phyloP scores from a whole-genome alignment of 2,329 filamentous ascomycete genomes.

The Camillea tinctor region DNA sequence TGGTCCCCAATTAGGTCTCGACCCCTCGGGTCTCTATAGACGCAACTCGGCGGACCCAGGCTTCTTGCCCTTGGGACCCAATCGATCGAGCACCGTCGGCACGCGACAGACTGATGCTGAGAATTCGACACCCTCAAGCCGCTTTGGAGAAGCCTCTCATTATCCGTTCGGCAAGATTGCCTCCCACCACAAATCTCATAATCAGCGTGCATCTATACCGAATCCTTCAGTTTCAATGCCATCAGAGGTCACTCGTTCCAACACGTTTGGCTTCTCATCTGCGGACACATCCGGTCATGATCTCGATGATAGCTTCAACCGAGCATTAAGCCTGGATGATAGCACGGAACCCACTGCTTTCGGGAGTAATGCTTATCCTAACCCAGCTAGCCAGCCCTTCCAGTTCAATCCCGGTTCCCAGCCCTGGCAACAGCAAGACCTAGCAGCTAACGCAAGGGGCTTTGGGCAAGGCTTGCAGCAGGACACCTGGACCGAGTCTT shows the following conservation, averaged over 20 bases:
- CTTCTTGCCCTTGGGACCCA: conserved; percentile 12
- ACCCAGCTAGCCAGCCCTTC: conserved; percentile 36
- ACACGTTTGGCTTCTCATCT: conserved; percentile 17
- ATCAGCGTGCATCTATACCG: conserved; percentile 24
- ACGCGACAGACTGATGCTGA: conserved; percentile 23
- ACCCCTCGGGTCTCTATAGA: conserved; percentile 17
- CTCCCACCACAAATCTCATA: conserved; percentile 13
- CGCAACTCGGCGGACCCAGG: conserved; percentile 29
- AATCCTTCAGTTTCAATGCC: conserved; percentile 15
- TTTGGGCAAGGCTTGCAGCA: conserved; percentile 28
- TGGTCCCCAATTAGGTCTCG: conserved; percentile 13
- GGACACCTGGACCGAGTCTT: conserved; percentile 34
- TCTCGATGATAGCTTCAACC: conserved; percentile 34
- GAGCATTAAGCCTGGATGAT: conserved; percentile 36
- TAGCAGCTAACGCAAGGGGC: conserved; percentile 13
- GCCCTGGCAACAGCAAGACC: conserved; percentile 42
- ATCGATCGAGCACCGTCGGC: conserved; percentile 15
- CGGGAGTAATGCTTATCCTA: conserved; percentile 20
- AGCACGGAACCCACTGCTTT: conserved; percentile 15
- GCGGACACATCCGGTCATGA: conserved; percentile 38
- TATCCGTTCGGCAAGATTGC: conserved; percentile 19
- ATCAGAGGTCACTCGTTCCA: conserved; percentile 18
- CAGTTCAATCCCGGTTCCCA: conserved; percentile 48
- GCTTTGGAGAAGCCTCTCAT: conserved; percentile 15
- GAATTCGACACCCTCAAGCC: conserved; percentile 10